Evolutionary conservation across 1,284 basidiomycete genomes (phyloP), one percentile per base, ranked within the genome.

Genomic region (Microbotryum scabiosae): DNA sequence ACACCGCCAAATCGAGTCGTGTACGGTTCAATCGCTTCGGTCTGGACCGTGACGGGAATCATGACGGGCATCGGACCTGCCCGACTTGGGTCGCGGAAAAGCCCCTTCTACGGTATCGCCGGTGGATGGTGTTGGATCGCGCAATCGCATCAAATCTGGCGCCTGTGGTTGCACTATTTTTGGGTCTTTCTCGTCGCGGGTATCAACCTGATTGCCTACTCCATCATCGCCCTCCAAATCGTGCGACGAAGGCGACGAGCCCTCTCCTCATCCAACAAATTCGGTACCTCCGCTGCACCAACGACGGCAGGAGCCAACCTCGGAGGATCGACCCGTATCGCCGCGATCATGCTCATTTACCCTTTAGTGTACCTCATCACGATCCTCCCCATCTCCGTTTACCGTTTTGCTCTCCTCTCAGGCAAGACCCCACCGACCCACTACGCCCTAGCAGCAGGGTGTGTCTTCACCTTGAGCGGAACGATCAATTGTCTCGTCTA

Each of bases 41-140:
- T 56, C 16, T 59, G 61, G 58, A 9, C 21, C 18, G 2, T 48
- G 14, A 52, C 55, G 18, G 54, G n/a, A 14, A 8, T 56, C 21
- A n/a, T 60, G 6, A 44, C 64, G 7, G 20, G 20, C 0, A 51
- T 54, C 16, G 63, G 63, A 3, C 63, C 63, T 1, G 20, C 36
- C 7, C 49, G 45, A 47, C 47, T 56, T 16, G 50, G 18, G 10
- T 26, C 5, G 14, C 43, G 10, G 1, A 54, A 43, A 18, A 47
- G 56, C 5, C 63, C 63, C 1, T 64, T 64, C 43, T 64, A 65
- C 23, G 64, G 58, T 0, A 48, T 51, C 3, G 43, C 51, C 14
- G 64, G 61, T 21, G 53, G 50, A 0, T 66, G 61, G 64, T 66
- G 64, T 26, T 63, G 64, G 64, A 54, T 66, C 47, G 18, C 20